Evolutionary conservation across 1,139 yeast species (phyloP), one percentile per base, ranked within the genome.

Genomic region (Taiozyma sp.): DNA sequence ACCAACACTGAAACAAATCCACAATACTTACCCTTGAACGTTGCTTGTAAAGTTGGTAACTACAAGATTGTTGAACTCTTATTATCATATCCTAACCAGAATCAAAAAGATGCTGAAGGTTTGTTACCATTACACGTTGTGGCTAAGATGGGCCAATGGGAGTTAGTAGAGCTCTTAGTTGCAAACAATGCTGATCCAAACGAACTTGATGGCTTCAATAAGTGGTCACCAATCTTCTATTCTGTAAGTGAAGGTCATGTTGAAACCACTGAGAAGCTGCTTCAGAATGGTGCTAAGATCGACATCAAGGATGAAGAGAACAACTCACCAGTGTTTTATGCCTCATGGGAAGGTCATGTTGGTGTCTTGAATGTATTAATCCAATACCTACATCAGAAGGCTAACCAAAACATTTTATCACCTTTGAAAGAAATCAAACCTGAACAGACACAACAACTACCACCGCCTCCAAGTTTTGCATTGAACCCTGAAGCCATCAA

Each of bases 151-250:
- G 98, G 97, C 0, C 90, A 85, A 63, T 73, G 75, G 56, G 72
- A 81, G 49, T 72, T 91, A 42, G 82, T 91, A 19, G 79, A 83
- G 21, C 67, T 91, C 47, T 71, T 93, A 46, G 79, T 87, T 8
- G 72, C 79, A 28, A 77, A 84, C 57, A 95, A 95, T 5, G 89
- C 95, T 1, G 82, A 87, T 61, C 81, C 91, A 8, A 88, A 93
- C 65, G 84, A 80, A 53, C 65, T 83, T 13, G 98, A 93, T 68
- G 86, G 88, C 51, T 81, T 89, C 52, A 89, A 90, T 64, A 87
- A 86, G 59, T 93, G 98, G 98, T 84, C 97, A 0, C 96, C 98
- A 0, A 76, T 93, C 6, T 89, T 91, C 62, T 91, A 93, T 66
- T 88, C 97, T 13, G 93, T 93, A 1, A 81, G 83, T 58, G 95